Evolutionary conservation across 2,329 filamentous ascomycete genomes (phyloP), one percentile per base, ranked within the genome.

Genomic region (Dendryphion nanum): DNA sequence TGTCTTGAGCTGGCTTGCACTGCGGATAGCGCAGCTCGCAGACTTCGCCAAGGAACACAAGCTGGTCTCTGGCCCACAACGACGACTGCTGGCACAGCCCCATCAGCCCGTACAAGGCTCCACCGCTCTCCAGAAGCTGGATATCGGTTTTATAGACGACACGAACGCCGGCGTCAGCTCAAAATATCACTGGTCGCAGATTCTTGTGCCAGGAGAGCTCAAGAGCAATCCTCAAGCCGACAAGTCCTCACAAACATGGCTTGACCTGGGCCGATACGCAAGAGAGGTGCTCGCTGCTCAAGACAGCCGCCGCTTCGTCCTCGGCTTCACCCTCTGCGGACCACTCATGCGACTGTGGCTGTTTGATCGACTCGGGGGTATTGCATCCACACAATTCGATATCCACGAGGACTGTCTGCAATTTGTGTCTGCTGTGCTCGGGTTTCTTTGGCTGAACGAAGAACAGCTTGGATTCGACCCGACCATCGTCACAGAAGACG

Each of bases 401-500:
- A 26, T 26, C n/a, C 10, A 26, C n/a, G 23, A 26, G 10, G 23
- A 26, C 23, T 8, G n/a, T 8, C 23, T 8, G 10, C 23, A 26
- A 26, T 26, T 26, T n/a, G 23, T 26, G n/a, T n/a, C n/a, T 26
- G 23, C 23, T n/a, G n/a, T 73, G 40, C 64, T 74, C 14, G 62
- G 63, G 15, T 73, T 71, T 47, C 55, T 73, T 8, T 69, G 43
- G 51, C 70, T 74, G 53, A 61, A 58, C 40, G 46, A 66, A 18
- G 54, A 64, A 37, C 46, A 66, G 23, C 61, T 75, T 40, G 67
- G 70, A 15, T 73, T 74, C 36, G 66, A 76, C 47, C 64, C 63
- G 6, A 74, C 64, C 3, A 69, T 76, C 20, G 55, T 59, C 2
- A 24, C 21, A 24, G 38, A 38, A 16, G 43, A 63, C 24, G 44